Conservation (phyloP, 139 green algal species). For the Raphidocelis subcapitata region DNA sequence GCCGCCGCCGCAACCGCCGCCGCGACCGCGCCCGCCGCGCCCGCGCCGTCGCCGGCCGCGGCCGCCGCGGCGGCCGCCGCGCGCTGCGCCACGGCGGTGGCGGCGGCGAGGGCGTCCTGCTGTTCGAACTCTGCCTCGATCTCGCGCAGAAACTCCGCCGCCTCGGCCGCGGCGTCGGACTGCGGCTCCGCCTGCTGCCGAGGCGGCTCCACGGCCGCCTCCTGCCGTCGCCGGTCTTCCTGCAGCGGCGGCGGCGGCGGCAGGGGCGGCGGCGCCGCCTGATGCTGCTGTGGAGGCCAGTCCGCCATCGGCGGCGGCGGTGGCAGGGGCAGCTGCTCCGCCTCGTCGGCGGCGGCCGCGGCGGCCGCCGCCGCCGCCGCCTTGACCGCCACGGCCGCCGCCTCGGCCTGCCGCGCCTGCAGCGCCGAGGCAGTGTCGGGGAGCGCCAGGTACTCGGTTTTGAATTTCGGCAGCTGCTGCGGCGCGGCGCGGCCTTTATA, state of each 20-base stretch:
- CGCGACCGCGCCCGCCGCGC: background rate
- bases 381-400: too few relatives aligned
- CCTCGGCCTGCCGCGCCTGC: too few relatives aligned
- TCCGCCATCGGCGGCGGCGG: conserved; percentile 4
- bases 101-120: background rate
- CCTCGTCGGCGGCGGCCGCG: background rate
- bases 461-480: conserved; percentile 45
- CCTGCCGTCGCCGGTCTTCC: conserved; percentile 1
- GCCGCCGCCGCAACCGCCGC: background rate
- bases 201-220: background rate
- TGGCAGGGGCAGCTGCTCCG: background rate
- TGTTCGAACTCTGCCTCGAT: background rate
- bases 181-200: too few relatives aligned
- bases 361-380: conserved; percentile 18
- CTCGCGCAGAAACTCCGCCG: conserved; percentile 23
- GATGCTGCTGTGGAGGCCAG: background rate
- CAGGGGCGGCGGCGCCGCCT: conserved; percentile 15
- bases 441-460: conserved; percentile 61
- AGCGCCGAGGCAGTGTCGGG: too few relatives aligned
- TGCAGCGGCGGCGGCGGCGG: conserved; percentile 16
- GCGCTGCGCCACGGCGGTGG: background rate
- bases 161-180: background rate
- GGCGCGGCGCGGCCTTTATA: conserved; percentile 49
- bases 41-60: background rate
- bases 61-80: background rate